Conservation (phyloP, 75 land plant species). For the Azolla pinnata region DNA sequence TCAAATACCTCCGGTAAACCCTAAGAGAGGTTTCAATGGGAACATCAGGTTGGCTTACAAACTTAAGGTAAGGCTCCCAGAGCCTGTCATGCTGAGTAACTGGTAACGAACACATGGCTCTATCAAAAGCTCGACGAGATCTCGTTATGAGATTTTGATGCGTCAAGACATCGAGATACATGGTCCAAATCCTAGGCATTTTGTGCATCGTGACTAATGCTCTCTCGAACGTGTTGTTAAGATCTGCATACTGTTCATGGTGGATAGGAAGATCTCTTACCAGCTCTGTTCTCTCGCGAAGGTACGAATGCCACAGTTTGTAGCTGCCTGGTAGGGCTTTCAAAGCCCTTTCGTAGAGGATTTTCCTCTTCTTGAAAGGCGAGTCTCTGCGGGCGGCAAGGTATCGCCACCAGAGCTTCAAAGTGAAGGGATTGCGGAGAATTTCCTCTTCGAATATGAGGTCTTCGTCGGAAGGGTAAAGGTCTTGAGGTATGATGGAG, state of each 20-base stretch:
- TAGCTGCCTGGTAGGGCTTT: conserved; percentile 79
- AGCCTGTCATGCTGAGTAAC: conserved; percentile 92
- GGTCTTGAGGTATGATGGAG: conserved; percentile 35
- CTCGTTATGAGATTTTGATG: conserved; percentile 60
- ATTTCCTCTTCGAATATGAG: conserved; percentile 88
- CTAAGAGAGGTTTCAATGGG: conserved; percentile 83
- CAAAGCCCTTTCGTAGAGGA: conserved; percentile 79
- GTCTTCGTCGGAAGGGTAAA: conserved; percentile 66
- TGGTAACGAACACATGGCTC: conserved; percentile 80
- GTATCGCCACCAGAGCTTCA: conserved; percentile 95
- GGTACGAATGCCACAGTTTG: conserved; percentile 90
- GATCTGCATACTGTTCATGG: conserved; percentile 40
- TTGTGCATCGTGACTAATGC: conserved; percentile 94
- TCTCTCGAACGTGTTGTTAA: conserved; percentile 89
- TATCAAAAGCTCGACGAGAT: conserved; percentile 64
- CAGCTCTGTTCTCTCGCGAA: conserved; percentile 55
- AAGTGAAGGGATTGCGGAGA: conserved; percentile 67
- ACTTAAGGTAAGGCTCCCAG: conserved; percentile 62
- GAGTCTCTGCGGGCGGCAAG: conserved; percentile 43
- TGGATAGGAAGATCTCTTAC: conserved; percentile 47
- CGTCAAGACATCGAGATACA: conserved; percentile 55
- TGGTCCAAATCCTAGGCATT: conserved; percentile 88
- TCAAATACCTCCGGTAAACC: conserved; percentile 77
- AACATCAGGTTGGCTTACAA: conserved; percentile 66
- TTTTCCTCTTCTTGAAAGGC: conserved; percentile 54